These are phyloP conservation scores for Quercus phellos DNA, from an alignment of 331 rosid species.

Conservation along the genomic window DNA sequence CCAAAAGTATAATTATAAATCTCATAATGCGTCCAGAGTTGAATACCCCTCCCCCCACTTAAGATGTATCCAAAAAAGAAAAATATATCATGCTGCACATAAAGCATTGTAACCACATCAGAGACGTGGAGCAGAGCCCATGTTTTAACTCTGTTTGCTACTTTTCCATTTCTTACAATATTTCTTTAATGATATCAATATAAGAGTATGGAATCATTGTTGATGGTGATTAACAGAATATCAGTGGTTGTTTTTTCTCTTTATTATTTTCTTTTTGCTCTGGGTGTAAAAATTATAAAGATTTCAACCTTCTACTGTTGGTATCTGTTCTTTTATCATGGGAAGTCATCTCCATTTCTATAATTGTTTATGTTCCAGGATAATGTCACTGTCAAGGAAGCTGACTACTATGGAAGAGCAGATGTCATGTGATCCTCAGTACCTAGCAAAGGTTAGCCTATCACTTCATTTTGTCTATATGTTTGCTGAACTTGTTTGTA, in stretches of 20 bases:
- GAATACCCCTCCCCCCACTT: too few relatives aligned
- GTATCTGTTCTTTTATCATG: not conserved
- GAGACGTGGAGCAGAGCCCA: not conserved
- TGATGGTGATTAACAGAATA: not conserved
- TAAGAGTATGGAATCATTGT: not conserved
- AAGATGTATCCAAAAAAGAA: too few relatives aligned
- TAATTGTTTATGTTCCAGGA: constrained; percentile 29
- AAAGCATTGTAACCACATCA: not conserved
- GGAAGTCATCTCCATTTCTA: not conserved
- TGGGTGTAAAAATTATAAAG: not conserved
- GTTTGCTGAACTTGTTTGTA: not conserved
- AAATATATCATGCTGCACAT: too few relatives aligned
- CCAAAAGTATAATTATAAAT: not conserved
- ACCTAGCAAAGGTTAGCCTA: constrained; percentile 56
- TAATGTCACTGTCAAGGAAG: constrained; percentile 69
- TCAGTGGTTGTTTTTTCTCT: not conserved
- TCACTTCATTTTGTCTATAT: not conserved
- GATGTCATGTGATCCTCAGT: constrained; percentile 59
- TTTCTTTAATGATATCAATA: not conserved
- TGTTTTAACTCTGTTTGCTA: not conserved
- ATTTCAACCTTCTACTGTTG: not conserved
- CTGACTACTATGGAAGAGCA: constrained; percentile 56
- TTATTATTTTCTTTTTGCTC: not conserved
- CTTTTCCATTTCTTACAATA: not conserved
- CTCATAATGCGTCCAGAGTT: not conserved